A percentile compares a stretch with the other conserved stretches of the same genome.
phyloP scores from a whole-genome alignment of 495 filamentous ascomycete species.

The Podospora appendiculata region DNA sequence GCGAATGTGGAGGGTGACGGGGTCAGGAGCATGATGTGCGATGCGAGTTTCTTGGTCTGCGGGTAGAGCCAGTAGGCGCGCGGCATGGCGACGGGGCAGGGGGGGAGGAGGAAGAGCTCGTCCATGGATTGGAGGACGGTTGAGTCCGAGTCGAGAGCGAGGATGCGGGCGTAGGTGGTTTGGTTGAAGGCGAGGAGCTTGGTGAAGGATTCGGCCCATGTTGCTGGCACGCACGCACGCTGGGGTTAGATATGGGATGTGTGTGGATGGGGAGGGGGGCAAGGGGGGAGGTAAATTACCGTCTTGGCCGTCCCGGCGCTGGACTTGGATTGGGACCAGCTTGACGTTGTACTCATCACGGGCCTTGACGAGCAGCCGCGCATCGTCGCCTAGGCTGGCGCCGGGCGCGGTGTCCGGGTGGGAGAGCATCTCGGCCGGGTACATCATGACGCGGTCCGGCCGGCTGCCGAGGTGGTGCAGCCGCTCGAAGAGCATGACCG shows the following conservation, averaged over 20 bases:
- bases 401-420: background rate
- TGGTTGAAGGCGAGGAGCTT: conserved; percentile 68
- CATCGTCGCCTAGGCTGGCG: conserved; percentile 37
- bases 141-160: conserved; percentile 63
- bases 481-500: conserved; percentile 65
- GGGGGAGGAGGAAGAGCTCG: conserved; percentile 66
- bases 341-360: conserved; percentile 53
- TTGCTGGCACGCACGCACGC: conserved; percentile 18
- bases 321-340: conserved; percentile 51
- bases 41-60: conserved; percentile 45
- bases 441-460: conserved; percentile 61
- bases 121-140: conserved; percentile 59
- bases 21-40: conserved; percentile 56
- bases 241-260: conserved; percentile 5
- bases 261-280: background rate
- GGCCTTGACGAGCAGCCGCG: conserved; percentile 51
- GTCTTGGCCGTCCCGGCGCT: conserved; percentile 37
- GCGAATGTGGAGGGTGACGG: conserved; percentile 50
- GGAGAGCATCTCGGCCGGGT: conserved; percentile 45
- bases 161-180: conserved; percentile 57
- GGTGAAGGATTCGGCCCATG: conserved; percentile 58
- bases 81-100: conserved; percentile 53
- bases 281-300: conserved; percentile 13
- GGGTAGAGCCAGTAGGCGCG: conserved; percentile 65
- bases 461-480: conserved; percentile 52